Evolutionary conservation across 768 basidiomycete species (phyloP).

Genomic region (Calocybe cyanea): DNA sequence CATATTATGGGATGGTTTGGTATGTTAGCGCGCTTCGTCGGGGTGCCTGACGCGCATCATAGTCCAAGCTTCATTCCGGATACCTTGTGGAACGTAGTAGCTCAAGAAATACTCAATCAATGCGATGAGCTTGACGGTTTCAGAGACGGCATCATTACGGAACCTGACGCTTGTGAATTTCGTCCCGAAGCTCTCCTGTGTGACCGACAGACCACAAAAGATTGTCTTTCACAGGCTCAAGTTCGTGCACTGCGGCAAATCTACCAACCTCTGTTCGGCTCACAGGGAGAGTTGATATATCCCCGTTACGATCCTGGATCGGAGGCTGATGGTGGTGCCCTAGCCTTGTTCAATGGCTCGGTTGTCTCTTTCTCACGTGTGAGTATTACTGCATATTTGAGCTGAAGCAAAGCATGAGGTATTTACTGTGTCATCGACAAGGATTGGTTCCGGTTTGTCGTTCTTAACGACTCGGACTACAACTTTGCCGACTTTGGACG

Average conservation of each 20-base stretch:
- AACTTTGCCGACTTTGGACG: constrained; percentile 6
- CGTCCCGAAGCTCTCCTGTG: constrained; percentile 7
- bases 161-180: constrained; percentile 11
- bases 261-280: constrained; percentile 8
- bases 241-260: constrained; percentile 3
- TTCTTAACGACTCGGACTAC: constrained; percentile 8
- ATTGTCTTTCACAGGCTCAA: constrained; percentile 6
- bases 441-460: constrained; percentile 10
- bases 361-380: background rate
- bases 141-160: too few species aligned
- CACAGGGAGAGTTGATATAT: constrained; percentile 5
- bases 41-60: constrained; percentile 1
- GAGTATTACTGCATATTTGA: background rate
- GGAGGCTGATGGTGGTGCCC: constrained; percentile 4
- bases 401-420: too few species aligned
- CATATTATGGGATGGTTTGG: background rate
- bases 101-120: constrained; percentile 6
- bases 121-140: too few species aligned
- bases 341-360: constrained; percentile 2
- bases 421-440: background rate
- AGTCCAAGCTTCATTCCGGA: constrained; percentile 3
- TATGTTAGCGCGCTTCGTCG: constrained; percentile 1
- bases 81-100: constrained; percentile 3
- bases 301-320: constrained; percentile 10
- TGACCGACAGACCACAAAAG: background rate